Evolutionary conservation across 306 rosid species (phyloP).

Genomic region (Trifolium dubium): DNA sequence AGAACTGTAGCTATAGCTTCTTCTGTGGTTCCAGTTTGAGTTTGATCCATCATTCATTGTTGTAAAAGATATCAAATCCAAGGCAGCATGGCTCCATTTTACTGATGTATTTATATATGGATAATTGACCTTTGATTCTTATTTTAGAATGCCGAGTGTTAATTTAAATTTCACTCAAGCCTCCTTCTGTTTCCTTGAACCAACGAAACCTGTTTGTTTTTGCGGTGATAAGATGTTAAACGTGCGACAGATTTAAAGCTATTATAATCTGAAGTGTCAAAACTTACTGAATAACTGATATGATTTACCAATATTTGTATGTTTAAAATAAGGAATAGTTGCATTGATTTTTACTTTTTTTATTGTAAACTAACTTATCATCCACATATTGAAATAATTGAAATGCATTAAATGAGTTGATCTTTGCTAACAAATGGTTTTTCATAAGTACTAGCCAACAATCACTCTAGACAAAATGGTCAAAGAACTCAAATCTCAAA

Average conservation of each 20-base stretch:
- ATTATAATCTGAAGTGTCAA: too few relatives aligned
- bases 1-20: conserved; percentile 12
- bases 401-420: too few relatives aligned
- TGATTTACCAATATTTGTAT: too few relatives aligned
- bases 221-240: too few relatives aligned
- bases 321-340: background rate
- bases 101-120: conserved; percentile 25
- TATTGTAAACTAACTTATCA: too few relatives aligned
- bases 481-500: too few relatives aligned
- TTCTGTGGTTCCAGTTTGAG: conserved; percentile 28
- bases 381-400: too few relatives aligned
- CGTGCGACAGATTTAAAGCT: background rate
- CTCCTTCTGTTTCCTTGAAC: too few relatives aligned
- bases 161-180: background rate
- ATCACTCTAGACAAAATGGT: background rate
- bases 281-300: too few relatives aligned
- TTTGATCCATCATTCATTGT: conserved; percentile 24
- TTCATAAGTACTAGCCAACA: background rate
- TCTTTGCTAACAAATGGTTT: too few relatives aligned
- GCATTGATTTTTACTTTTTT: background rate
- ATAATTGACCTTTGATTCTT: conserved; percentile 1
- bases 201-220: too few relatives aligned
- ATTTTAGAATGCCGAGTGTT: background rate
- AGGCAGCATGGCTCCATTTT: conserved; percentile 26
- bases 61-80: conserved; percentile 38